A percentile compares a stretch with the other conserved stretches of the same genome.
Evolutionary conservation across 2,329 filamentous ascomycete genomes (phyloP).

Genomic region (Alternaria arbusti): DNA sequence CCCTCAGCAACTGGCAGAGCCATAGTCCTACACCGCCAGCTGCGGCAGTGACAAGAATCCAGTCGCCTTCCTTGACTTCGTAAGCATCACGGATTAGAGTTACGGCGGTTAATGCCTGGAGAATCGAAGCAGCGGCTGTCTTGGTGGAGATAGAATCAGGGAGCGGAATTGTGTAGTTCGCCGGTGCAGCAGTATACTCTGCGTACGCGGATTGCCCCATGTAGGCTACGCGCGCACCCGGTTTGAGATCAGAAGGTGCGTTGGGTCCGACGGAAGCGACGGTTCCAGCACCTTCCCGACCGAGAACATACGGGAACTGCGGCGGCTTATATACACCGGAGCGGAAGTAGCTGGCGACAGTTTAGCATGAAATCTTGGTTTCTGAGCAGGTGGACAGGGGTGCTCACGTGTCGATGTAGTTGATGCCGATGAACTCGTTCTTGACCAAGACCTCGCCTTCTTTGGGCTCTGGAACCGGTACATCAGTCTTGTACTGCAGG

Average conservation of each 20-base stretch:
- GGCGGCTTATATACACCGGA: constrained; percentile 77
- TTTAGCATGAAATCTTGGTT: not conserved
- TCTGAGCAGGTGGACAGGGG: not conserved
- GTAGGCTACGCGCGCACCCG: constrained; percentile 76
- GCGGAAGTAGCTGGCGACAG: constrained; percentile 72
- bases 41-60: constrained; percentile 83
- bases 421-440: constrained; percentile 81
- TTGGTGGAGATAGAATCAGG: constrained; percentile 68
- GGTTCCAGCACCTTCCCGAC: constrained; percentile 78
- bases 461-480: constrained; percentile 71
- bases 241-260: constrained; percentile 60
- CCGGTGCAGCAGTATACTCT: constrained; percentile 64
- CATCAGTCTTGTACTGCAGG: constrained; percentile 71
- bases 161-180: constrained; percentile 64
- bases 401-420: constrained; percentile 81
- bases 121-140: constrained; percentile 70
- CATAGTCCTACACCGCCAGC: constrained; percentile 77
- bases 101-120: constrained; percentile 84
- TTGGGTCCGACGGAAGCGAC: constrained; percentile 67
- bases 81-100: constrained; percentile 78
- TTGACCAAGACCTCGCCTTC: constrained; percentile 79
- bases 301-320: constrained; percentile 74
- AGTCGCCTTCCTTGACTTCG: constrained; percentile 75
- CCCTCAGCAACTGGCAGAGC: constrained; percentile 75
- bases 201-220: constrained; percentile 64